Evolutionary conservation across 306 rosid species (phyloP), one percentile per base, ranked within the genome.

Genomic region (Boehmeria nivea): DNA sequence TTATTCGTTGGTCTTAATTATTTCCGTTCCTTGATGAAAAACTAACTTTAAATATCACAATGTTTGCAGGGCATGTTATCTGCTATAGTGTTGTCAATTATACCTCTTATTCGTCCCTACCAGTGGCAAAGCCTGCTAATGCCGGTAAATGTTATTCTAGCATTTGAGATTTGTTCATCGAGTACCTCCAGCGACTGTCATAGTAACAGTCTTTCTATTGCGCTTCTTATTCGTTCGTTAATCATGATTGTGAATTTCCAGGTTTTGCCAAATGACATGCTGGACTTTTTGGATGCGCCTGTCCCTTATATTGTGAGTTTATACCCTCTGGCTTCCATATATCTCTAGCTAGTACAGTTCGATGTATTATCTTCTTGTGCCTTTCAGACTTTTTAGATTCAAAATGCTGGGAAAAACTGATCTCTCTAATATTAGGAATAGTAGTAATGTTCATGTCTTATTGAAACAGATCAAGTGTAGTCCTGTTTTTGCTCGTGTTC

Each of bases 261-360:
- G 99, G 81, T 93, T 69, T 77, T 93, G 73, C 99, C 99, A 56
- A 88, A 83, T 65, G 96, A 83, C 70, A 85, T 93, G 99, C 85
- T 93, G 65, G 99, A 88, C 54, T 88, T 93, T 70, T 85, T 93
- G 89, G 99, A 93, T 57, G 99, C 99, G 13, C 99, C 99, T 20
- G 99, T 93, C 40, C 99, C 99, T 19, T 93, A 81, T 71, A 61
- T 93, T 57, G 99, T 93, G 81, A 81, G 99, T 81, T 53, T 69
- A 73, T 55, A 54, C 33, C 40, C 9, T 1, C 12, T n/a, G n/a
- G n/a, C n/a, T n/a, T n/a, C n/a, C n/a, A n/a, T n/a, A n/a, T n/a
- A n/a, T n/a, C n/a, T n/a, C n/a, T n/a, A n/a, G n/a, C n/a, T n/a
- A n/a, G n/a, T n/a, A n/a, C n/a, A n/a, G n/a, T n/a, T n/a, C n/a